Conservation (phyloP, 805 yeast genomes). For the Suhomyces tanzawaensis region DNA sequence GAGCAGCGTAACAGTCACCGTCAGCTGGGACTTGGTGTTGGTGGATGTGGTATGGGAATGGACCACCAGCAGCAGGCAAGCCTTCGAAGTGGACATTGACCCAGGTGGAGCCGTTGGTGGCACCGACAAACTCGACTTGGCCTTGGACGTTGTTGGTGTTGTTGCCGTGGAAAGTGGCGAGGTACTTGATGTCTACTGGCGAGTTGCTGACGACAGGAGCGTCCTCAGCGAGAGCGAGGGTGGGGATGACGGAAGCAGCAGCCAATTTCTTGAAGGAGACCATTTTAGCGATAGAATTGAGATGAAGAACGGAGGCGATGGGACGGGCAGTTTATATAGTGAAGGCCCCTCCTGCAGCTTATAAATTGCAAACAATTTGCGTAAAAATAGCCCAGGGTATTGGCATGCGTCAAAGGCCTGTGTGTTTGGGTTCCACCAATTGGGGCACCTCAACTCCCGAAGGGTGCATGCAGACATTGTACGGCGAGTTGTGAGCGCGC, state of each 20-base stretch:
- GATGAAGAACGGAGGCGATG: no score
- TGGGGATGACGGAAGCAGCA: slow-evolving; percentile 10
- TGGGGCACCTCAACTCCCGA: no score
- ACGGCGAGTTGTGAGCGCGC: no score
- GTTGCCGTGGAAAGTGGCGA: slow-evolving; percentile 25
- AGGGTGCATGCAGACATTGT: no score
- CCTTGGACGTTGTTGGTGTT: slow-evolving; percentile 24
- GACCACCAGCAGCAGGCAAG: slow-evolving; percentile 37
- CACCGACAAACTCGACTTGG: slow-evolving; percentile 26
- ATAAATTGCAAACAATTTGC: no score
- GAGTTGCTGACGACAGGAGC: slow-evolving; percentile 30
- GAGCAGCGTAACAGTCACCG: slow-evolving; percentile 34
- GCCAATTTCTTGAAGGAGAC: slow-evolving; percentile 8
- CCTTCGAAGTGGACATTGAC: slow-evolving; percentile 31
- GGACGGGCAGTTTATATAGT: no score
- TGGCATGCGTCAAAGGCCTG: no score
- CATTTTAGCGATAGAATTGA: no score
- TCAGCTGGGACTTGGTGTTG: slow-evolving; percentile 34
- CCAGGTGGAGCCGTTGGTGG: slow-evolving; percentile 30
- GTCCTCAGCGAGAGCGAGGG: slow-evolving; percentile 19
- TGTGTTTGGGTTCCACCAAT: no score
- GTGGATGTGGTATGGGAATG: slow-evolving; percentile 42
- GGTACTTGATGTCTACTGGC: slow-evolving; percentile 23
- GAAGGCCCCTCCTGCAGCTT: no score
- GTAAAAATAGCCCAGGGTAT: no score